These are phyloP conservation scores for Thermothelomyces thermophilus DNA, from an alignment of 2,329 filamentous ascomycete species.

Conservation along the genomic window DNA sequence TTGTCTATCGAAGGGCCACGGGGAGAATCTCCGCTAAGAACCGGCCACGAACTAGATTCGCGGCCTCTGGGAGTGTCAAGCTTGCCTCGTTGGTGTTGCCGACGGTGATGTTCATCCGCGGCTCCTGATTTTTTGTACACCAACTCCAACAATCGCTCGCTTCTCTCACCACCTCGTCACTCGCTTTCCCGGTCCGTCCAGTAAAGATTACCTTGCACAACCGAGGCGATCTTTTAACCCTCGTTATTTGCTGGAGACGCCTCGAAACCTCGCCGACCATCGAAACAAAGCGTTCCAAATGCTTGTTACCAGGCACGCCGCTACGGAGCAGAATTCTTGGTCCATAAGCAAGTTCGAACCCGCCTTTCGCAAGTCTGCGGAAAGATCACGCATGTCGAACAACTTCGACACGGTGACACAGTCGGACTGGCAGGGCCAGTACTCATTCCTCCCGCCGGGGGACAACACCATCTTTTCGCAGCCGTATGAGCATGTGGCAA, in stretches of 20 bases:
- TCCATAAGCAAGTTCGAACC: conserved; percentile 47
- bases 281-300: conserved; percentile 38
- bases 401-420: conserved; percentile 47
- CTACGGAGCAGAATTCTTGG: conserved; percentile 50
- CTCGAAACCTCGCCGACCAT: conserved; percentile 10
- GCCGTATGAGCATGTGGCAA: conserved; percentile 37
- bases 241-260: conserved; percentile 10
- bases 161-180: conserved; percentile 1
- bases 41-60: conserved; percentile 20
- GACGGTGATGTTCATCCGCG: conserved; percentile 18
- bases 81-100: conserved; percentile 14
- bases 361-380: conserved; percentile 38
- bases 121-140: conserved; percentile 14
- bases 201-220: conserved; percentile 10
- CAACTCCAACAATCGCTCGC: conserved; percentile 17
- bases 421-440: conserved; percentile 52
- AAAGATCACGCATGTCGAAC: conserved; percentile 52
- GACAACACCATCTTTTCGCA: conserved; percentile 41
- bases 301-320: conserved; percentile 50
- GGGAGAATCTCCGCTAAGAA: conserved; percentile 24
- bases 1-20: conserved; percentile 14
- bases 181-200: not conserved
- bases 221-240: conserved; percentile 9
- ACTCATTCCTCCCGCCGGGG: conserved; percentile 42
- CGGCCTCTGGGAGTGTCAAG: conserved; percentile 16